phyloP scores from a whole-genome alignment of 495 filamentous ascomycete genomes.

The Xylaria castorea region DNA sequence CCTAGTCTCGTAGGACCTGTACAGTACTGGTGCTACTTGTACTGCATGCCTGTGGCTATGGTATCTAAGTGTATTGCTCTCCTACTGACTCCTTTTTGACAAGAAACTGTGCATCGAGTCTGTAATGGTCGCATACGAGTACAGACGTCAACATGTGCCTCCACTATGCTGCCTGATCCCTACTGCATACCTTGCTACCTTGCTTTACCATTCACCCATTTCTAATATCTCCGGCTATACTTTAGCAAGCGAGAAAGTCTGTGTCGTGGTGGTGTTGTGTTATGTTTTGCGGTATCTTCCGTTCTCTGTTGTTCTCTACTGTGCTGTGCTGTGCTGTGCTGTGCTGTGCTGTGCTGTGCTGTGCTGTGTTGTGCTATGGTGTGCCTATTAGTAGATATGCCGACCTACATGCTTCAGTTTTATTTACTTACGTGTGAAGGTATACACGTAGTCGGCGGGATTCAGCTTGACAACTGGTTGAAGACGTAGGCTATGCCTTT shows the following conservation, averaged over 20 bases:
- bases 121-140: slow-evolving; percentile 17
- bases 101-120: slow-evolving; percentile 22
- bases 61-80: slow-evolving; percentile 1
- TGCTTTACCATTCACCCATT: background rate
- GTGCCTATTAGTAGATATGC: slow-evolving; percentile 6
- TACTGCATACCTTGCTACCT: slow-evolving; percentile 5
- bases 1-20: slow-evolving; percentile 4
- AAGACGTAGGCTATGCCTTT: slow-evolving; percentile 6
- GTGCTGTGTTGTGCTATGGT: slow-evolving; percentile 10
- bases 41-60: background rate
- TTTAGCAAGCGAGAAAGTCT: slow-evolving; percentile 12
- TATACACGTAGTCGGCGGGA: slow-evolving; percentile 24
- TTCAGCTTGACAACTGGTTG: slow-evolving; percentile 9
- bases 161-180: slow-evolving; percentile 16
- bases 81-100: background rate
- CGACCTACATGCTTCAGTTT: background rate
- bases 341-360: background rate
- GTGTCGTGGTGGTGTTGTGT: background rate
- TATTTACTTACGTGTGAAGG: background rate
- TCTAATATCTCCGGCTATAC: background rate
- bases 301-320: background rate
- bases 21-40: slow-evolving; percentile 2
- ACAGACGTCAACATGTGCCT: slow-evolving; percentile 27
- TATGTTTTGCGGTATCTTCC: background rate
- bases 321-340: background rate